phyloP scores from a whole-genome alignment of 169 alveolate species.

The Eimeria acervulina region DNA sequence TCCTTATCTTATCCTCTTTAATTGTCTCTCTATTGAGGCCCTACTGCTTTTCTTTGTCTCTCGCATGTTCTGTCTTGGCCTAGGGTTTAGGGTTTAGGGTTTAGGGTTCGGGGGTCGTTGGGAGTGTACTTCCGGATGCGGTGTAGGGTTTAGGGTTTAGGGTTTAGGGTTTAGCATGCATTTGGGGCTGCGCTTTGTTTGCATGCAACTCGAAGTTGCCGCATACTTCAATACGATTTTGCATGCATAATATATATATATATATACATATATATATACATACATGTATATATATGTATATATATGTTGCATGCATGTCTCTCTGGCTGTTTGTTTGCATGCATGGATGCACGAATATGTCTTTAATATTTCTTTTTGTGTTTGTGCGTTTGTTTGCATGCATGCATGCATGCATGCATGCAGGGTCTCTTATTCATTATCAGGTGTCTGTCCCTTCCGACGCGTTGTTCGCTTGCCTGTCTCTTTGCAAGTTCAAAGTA shows the following conservation, averaged over 20 bases:
- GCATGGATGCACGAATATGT: too few relatives aligned
- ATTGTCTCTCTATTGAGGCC: neutral
- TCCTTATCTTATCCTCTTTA: neutral
- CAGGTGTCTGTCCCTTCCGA: neutral
- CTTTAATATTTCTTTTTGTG: neutral
- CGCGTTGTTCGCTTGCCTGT: slow-evolving; percentile 43
- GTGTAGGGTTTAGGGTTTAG: neutral
- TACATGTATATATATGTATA: too few relatives aligned
- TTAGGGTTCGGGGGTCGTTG: too few relatives aligned
- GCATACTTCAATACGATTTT: too few relatives aligned
- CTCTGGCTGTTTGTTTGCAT: neutral
- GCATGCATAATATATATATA: too few relatives aligned
- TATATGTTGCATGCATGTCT: too few relatives aligned
- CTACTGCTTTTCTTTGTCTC: neutral
- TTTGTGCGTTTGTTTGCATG: too few relatives aligned
- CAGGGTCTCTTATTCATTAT: slow-evolving; percentile 25
- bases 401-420: too few relatives aligned
- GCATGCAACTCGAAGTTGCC: too few relatives aligned
- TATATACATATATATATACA: too few relatives aligned
- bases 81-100: neutral
- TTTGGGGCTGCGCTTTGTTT: too few relatives aligned
- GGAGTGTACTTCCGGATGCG: too few relatives aligned
- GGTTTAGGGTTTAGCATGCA: neutral
- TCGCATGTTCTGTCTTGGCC: neutral
- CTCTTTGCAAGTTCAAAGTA: slow-evolving; percentile 61